Percentiles rank a stretch among this genome's conserved stretches.
Evolutionary conservation across 2,329 filamentous ascomycete species (phyloP).

Genomic region (Ceratocystiopsis sp.): DNA sequence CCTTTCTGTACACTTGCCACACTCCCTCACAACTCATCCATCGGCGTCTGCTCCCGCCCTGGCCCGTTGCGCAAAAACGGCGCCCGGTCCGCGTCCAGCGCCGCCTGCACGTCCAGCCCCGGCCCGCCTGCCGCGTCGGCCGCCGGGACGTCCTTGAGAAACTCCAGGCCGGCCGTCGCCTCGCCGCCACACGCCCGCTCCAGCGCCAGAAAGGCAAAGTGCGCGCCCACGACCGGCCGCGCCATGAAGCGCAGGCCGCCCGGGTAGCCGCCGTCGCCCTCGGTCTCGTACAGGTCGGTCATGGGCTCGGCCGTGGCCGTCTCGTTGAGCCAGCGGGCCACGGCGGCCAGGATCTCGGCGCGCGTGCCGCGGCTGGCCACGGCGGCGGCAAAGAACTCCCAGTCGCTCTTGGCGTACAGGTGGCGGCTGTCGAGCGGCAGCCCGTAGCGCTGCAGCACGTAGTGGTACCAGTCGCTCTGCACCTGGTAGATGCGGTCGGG

Average conservation of each 20-base stretch:
- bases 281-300: constrained; percentile 70
- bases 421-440: constrained; percentile 69
- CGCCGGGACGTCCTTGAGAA: constrained; percentile 24
- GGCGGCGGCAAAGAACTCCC: constrained; percentile 78
- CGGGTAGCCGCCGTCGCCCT: constrained; percentile 59
- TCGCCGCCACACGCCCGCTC: constrained; percentile 61
- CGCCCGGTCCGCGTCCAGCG: constrained; percentile 7
- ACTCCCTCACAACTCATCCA: too few relatives aligned
- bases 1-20: too few relatives aligned
- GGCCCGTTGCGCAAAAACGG: constrained; percentile 1
- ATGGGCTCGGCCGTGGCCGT: constrained; percentile 60
- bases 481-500: constrained; percentile 59
- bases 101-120: constrained; percentile 7
- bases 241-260: constrained; percentile 62
- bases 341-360: constrained; percentile 52
- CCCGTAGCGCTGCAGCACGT: constrained; percentile 66
- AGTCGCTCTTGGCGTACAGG: constrained; percentile 76
- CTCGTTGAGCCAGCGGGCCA: constrained; percentile 72
- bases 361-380: constrained; percentile 53
- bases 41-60: too few relatives aligned
- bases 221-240: constrained; percentile 66
- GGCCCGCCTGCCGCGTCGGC: constrained; percentile 4
- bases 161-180: constrained; percentile 39
- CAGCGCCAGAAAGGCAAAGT: constrained; percentile 73
- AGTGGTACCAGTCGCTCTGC: constrained; percentile 66